A percentile compares a stretch with the other conserved stretches of the same genome.
phyloP scores from a whole-genome alignment of 2,329 filamentous ascomycete species.

The Cephalotrichum gorgonifer region DNA sequence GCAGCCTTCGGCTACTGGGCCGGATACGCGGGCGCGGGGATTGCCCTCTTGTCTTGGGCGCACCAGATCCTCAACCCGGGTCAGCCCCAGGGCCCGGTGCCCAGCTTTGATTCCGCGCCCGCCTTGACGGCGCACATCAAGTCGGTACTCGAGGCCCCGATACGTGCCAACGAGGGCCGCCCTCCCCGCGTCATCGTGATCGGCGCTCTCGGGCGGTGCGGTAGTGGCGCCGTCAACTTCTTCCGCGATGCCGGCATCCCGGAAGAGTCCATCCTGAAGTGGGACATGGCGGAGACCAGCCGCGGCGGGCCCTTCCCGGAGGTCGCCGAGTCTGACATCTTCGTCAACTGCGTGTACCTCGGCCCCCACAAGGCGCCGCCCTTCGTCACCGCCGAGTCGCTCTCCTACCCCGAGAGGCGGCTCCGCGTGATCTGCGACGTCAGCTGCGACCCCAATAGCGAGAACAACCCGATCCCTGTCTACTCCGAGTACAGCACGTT shows the following conservation, averaged over 20 bases:
- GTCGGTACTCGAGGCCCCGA: slow-evolving; percentile 48
- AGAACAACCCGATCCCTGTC: slow-evolving; percentile 63
- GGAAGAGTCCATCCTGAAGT: slow-evolving; percentile 41
- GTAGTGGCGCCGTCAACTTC: slow-evolving; percentile 74
- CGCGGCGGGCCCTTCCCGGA: slow-evolving; percentile 67
- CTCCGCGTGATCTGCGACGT: slow-evolving; percentile 77
- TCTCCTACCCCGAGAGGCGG: slow-evolving; percentile 54
- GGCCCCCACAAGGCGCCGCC: slow-evolving; percentile 60
- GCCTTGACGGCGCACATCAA: slow-evolving; percentile 63
- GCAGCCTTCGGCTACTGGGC: slow-evolving; percentile 66
- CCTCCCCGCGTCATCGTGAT: slow-evolving; percentile 73
- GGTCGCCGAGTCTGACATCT: slow-evolving; percentile 65
- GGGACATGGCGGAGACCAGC: slow-evolving; percentile 68
- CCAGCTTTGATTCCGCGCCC: slow-evolving; percentile 56
- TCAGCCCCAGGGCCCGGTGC: slow-evolving; percentile 42
- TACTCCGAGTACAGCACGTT: slow-evolving; percentile 83
- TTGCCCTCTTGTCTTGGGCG: slow-evolving; percentile 72
- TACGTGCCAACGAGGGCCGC: slow-evolving; percentile 30
- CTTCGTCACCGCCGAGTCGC: slow-evolving; percentile 64
- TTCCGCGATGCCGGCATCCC: slow-evolving; percentile 55
- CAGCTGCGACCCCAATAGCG: slow-evolving; percentile 63
- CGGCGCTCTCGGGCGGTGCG: slow-evolving; percentile 75
- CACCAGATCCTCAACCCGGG: slow-evolving; percentile 67
- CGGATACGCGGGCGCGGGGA: slow-evolving; percentile 63
- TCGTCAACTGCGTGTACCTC: slow-evolving; percentile 87